Percentiles rank a stretch among this genome's conserved stretches.
Conservation (phyloP, 352 stramenopile species). For the Pythium dissotocum region DNA sequence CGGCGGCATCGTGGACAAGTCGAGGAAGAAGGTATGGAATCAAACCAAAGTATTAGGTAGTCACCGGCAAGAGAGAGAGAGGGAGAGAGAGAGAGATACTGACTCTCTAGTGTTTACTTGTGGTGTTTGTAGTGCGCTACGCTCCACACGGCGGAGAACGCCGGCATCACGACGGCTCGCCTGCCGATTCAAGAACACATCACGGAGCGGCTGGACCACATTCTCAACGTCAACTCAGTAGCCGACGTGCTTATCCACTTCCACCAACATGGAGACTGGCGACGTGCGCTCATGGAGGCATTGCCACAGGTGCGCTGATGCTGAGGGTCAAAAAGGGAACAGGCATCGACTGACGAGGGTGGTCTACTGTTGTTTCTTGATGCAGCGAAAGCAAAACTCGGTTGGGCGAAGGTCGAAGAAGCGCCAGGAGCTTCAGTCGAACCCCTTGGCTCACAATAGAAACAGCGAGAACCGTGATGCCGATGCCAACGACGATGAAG, state of each 20-base stretch:
- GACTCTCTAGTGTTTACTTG: neutral
- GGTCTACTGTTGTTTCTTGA: neutral
- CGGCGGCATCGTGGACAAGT: conserved; percentile 81
- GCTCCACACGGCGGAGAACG: conserved; percentile 45
- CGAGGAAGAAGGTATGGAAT: conserved; percentile 47
- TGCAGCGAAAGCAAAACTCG: conserved; percentile 22
- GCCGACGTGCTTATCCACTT: conserved; percentile 70
- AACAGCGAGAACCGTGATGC: neutral
- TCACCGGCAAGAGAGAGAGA: too few species aligned
- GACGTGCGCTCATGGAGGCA: conserved; percentile 40
- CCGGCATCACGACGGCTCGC: conserved; percentile 54
- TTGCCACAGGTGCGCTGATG: conserved; percentile 48
- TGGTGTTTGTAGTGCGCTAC: conserved; percentile 39
- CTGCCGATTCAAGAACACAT: conserved; percentile 78
- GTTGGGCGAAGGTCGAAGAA: conserved; percentile 21
- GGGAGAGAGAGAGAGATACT: neutral
- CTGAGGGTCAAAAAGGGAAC: neutral
- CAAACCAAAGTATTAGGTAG: neutral
- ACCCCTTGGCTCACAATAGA: neutral
- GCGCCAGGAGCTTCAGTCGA: conserved; percentile 7
- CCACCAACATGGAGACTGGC: conserved; percentile 45
- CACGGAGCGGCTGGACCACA: conserved; percentile 66
- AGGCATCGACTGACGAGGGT: neutral
- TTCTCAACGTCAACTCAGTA: conserved; percentile 83
- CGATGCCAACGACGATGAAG: neutral